Evolutionary conservation across 441 rosid genomes (phyloP).

Genomic region (Gossypium schwendimanii): DNA sequence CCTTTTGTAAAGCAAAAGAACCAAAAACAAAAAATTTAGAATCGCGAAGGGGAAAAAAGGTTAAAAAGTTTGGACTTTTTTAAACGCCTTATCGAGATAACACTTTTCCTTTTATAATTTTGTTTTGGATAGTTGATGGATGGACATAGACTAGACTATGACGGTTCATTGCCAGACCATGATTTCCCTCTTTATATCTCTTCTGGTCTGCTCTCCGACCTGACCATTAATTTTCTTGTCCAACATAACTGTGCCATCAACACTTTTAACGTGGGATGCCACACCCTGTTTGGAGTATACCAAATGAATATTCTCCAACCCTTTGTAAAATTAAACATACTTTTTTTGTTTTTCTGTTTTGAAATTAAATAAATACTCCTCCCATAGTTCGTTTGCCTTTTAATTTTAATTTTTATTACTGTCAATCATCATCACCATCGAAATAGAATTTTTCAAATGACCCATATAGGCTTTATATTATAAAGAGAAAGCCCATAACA

Average conservation of each 20-base stretch:
- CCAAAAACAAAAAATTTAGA: neutral
- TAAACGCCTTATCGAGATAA: neutral
- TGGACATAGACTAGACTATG: conserved; percentile 20
- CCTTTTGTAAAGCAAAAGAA: conserved; percentile 23
- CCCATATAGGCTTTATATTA: no score
- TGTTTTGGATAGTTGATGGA: conserved; percentile 21
- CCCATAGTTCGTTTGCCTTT: neutral
- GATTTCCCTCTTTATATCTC: conserved; percentile 15
- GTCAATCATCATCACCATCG: neutral
- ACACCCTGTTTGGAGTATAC: neutral
- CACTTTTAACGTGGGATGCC: conserved; percentile 1
- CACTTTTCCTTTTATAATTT: neutral
- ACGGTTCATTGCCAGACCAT: conserved; percentile 27
- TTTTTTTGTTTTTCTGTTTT: neutral
- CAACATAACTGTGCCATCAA: conserved; percentile 14
- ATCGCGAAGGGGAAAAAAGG: neutral
- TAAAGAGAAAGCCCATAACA: no score
- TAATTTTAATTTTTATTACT: neutral
- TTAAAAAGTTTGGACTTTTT: neutral
- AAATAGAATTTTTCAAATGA: no score
- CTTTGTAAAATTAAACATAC: neutral
- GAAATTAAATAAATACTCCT: neutral
- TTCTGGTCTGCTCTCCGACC: conserved; percentile 12
- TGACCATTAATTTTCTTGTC: conserved; percentile 21
- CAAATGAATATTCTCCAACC: neutral